phyloP scores from a whole-genome alignment of 805 yeast genomes.

The Cyberlindnera xylosilytica region DNA sequence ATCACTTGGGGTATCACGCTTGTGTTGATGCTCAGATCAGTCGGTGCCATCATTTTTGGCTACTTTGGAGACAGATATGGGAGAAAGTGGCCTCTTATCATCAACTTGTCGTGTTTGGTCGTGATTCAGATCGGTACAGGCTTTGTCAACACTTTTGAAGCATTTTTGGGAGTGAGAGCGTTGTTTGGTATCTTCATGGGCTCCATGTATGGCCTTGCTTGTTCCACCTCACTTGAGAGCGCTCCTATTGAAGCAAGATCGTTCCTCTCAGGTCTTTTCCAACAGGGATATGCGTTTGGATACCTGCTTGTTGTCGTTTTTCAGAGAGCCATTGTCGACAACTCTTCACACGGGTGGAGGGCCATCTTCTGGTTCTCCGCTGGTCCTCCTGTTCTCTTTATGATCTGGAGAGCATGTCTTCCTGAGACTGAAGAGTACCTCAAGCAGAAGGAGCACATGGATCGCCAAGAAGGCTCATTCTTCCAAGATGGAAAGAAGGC shows the following conservation, averaged over 20 bases:
- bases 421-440: conserved; percentile 54
- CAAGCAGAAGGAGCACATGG: conserved; percentile 37
- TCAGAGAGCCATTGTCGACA: conserved; percentile 58
- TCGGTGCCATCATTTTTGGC: conserved; percentile 62
- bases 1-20: conserved; percentile 59
- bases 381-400: conserved; percentile 46
- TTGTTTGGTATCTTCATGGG: conserved; percentile 61
- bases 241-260: conserved; percentile 53
- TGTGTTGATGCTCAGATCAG: conserved; percentile 64
- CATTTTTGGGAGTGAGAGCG: conserved; percentile 63
- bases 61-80: conserved; percentile 58
- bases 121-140: conserved; percentile 62
- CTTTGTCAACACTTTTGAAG: conserved; percentile 51
- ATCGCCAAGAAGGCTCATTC: conserved; percentile 30
- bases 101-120: conserved; percentile 44
- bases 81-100: conserved; percentile 54
- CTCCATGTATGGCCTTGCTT: conserved; percentile 42
- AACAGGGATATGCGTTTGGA: conserved; percentile 78
- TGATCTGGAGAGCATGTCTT: conserved; percentile 38
- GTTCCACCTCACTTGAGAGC: conserved; percentile 42
- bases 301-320: conserved; percentile 62
- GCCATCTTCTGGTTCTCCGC: conserved; percentile 67
- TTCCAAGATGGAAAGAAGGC: conserved; percentile 33
- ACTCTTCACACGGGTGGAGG: conserved; percentile 54
- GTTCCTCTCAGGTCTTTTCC: conserved; percentile 63